phyloP scores from a whole-genome alignment of 106 monocot species.

The Ottelia alismoides region DNA sequence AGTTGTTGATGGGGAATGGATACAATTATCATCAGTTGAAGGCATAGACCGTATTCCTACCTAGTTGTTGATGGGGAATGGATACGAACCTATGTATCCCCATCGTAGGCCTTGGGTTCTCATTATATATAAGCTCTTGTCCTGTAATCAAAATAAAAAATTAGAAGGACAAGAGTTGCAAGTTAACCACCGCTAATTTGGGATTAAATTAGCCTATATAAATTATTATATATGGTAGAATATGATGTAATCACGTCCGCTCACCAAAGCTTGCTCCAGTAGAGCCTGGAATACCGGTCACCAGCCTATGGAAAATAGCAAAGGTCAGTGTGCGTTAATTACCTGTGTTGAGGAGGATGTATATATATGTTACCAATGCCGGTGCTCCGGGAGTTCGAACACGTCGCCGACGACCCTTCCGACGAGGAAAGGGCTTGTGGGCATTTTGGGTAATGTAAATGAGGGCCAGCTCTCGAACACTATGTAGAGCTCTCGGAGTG shows the following conservation, averaged over 20 bases:
- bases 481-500: too few species aligned
- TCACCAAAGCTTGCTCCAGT: too few species aligned
- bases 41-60: slow-evolving; percentile 2
- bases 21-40: neutral
- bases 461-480: too few species aligned
- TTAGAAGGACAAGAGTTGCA: too few species aligned
- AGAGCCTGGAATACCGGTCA: neutral
- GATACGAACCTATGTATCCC: slow-evolving; percentile 12
- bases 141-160: neutral
- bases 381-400: slow-evolving; percentile 29
- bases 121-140: slow-evolving; percentile 4
- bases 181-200: too few species aligned
- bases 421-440: too few species aligned
- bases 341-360: too few species aligned
- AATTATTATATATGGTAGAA: slow-evolving; percentile 1
- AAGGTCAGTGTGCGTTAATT: too few species aligned
- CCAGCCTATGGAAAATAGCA: slow-evolving; percentile 9
- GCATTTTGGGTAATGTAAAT: too few species aligned
- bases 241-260: slow-evolving; percentile 7
- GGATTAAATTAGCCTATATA: slow-evolving; percentile 7
- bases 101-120: slow-evolving; percentile 6
- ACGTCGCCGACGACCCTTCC: slow-evolving; percentile 30
- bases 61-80: slow-evolving; percentile 3
- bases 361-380: too few species aligned
- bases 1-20: too few species aligned